Percentiles rank a stretch among this genome's conserved stretches.
These are phyloP conservation scores for Maudiozyma serrabonitensis DNA, from an alignment of 805 yeast species.

Conservation along the genomic window DNA sequence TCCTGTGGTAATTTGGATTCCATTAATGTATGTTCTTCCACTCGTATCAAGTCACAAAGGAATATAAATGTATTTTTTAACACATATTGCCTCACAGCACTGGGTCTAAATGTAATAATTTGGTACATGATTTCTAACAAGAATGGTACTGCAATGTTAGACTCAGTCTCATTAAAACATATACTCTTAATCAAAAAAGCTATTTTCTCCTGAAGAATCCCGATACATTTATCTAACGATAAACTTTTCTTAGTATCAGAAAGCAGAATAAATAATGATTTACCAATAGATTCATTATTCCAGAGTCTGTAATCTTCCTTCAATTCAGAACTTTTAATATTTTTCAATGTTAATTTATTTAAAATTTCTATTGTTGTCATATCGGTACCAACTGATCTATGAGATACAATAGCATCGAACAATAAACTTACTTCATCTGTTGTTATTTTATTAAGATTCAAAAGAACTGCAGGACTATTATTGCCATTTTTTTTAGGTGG, in stretches of 20 bases:
- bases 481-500: neutral
- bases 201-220: constrained; percentile 15
- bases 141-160: constrained; percentile 41
- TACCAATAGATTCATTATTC: constrained; percentile 20
- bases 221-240: constrained; percentile 21
- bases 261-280: constrained; percentile 12
- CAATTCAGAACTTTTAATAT: constrained; percentile 10
- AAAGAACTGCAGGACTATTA: constrained; percentile 4
- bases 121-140: constrained; percentile 48
- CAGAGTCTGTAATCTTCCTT: constrained; percentile 10
- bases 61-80: constrained; percentile 27
- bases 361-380: constrained; percentile 23
- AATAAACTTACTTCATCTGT: constrained; percentile 20
- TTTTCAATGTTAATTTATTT: constrained; percentile 12
- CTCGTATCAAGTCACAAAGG: constrained; percentile 20
- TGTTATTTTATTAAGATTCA: constrained; percentile 13
- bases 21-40: constrained; percentile 20
- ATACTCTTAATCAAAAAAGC: constrained; percentile 24
- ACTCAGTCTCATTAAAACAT: constrained; percentile 16
- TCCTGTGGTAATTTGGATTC: constrained; percentile 14
- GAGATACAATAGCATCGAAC: constrained; percentile 18
- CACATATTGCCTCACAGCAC: constrained; percentile 40
- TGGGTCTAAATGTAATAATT: constrained; percentile 48
- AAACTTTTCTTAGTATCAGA: constrained; percentile 11
- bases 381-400: constrained; percentile 17